Percentiles rank a stretch among this genome's conserved stretches.
Evolutionary conservation across 202 grass and related monocot species (phyloP).

Genomic region (Setaria italica): DNA sequence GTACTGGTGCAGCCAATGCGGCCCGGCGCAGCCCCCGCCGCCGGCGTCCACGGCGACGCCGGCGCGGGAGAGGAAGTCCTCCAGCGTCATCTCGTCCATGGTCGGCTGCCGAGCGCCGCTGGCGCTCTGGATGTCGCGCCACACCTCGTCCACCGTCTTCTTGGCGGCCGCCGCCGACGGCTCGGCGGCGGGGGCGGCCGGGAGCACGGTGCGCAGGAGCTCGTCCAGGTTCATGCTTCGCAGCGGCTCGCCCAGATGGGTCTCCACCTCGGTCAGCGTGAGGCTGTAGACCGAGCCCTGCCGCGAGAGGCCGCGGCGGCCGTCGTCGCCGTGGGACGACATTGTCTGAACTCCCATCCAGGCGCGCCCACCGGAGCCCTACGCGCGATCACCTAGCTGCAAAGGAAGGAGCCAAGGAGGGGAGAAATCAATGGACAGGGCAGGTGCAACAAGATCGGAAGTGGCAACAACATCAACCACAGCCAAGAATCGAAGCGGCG

Average conservation of each 20-base stretch:
- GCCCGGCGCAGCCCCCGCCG: background rate
- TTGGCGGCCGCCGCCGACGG: constrained; percentile 36
- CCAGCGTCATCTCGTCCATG: constrained; percentile 91
- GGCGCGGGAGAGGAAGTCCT: constrained; percentile 85
- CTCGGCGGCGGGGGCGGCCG: constrained; percentile 28
- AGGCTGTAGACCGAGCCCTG: constrained; percentile 78
- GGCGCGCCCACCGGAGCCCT: background rate
- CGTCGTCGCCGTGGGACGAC: constrained; percentile 51
- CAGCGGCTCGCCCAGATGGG: constrained; percentile 80
- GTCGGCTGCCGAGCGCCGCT: constrained; percentile 41
- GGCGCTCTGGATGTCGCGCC: constrained; percentile 71
- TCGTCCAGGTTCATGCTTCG: constrained; percentile 94
- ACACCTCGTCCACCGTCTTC: constrained; percentile 91
- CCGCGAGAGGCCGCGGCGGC: constrained; percentile 46
- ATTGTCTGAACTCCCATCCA: constrained; percentile 83
- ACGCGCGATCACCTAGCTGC: constrained; percentile 47
- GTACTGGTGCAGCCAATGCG: constrained; percentile 53
- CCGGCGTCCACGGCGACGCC: constrained; percentile 46
- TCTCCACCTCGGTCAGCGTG: constrained; percentile 84
- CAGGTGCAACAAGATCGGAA: background rate
- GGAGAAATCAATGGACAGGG: background rate
- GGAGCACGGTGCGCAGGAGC: constrained; percentile 65
- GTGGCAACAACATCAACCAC: background rate
- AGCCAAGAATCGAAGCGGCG: background rate
- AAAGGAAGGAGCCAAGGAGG: background rate